phyloP scores from a whole-genome alignment of 306 rosid genomes.

The Acacia crassicarpa region DNA sequence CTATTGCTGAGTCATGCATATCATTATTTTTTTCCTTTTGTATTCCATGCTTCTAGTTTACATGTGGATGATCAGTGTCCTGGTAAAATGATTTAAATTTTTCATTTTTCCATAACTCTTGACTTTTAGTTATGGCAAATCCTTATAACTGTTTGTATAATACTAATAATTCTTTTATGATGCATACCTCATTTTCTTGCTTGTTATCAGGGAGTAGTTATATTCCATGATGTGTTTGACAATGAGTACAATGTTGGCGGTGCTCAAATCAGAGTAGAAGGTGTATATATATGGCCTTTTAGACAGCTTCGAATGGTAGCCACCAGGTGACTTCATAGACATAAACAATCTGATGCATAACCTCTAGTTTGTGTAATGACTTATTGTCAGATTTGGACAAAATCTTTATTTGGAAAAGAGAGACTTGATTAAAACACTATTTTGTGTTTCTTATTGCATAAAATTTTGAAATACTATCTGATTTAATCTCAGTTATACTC shows the following conservation, averaged over 20 bases:
- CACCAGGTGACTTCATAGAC: constrained; percentile 55
- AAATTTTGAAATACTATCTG: not conserved
- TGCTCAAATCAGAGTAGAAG: constrained; percentile 93
- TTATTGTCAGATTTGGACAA: constrained; percentile 2
- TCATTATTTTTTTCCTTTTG: not conserved
- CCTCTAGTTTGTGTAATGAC: constrained; percentile 15
- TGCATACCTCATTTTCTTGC: constrained; percentile 21
- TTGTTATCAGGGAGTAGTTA: constrained; percentile 75
- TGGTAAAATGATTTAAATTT: not conserved
- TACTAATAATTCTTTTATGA: not conserved
- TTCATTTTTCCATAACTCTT: not conserved
- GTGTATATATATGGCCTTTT: constrained; percentile 99
- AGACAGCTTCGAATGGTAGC: constrained; percentile 98
- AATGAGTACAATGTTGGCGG: constrained; percentile 80
- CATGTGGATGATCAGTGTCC: not conserved
- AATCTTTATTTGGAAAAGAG: no score
- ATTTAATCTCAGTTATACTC: constrained; percentile 16
- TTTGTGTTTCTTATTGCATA: not conserved
- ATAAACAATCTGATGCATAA: not conserved
- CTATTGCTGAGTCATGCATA: constrained; percentile 1
- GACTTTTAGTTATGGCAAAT: not conserved
- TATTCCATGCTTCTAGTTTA: not conserved
- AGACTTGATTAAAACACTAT: not conserved
- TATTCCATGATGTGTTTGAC: constrained; percentile 86
- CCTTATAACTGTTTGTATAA: not conserved